phyloP scores from a whole-genome alignment of 1,139 yeast genomes.

The Blastobotrys illinoisensis region DNA sequence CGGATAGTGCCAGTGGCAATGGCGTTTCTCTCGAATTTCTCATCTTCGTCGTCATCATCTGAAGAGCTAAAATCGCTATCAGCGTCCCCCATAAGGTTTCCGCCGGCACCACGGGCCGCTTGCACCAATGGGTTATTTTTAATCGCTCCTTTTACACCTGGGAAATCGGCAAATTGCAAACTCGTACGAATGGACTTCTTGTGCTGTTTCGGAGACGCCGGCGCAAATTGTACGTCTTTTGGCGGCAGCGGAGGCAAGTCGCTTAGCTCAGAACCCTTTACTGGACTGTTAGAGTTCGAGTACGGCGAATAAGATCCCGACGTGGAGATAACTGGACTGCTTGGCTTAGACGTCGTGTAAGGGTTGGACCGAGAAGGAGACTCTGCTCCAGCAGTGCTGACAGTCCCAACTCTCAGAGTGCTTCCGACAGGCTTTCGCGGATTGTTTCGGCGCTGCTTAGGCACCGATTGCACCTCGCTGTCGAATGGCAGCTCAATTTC shows the following conservation, averaged over 20 bases:
- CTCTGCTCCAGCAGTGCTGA: background rate
- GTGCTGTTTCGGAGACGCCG: background rate
- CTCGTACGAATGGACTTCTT: background rate
- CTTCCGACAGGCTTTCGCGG: background rate
- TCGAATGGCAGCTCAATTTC: background rate
- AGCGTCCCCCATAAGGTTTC: background rate
- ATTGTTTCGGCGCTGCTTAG: background rate
- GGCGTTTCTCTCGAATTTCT: slow-evolving; percentile 5
- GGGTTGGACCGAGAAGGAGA: background rate
- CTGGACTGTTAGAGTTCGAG: background rate
- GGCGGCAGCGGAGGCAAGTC: background rate
- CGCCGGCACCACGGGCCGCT: background rate
- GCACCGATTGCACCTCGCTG: background rate
- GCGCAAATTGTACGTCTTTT: background rate
- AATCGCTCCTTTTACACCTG: slow-evolving; percentile 2
- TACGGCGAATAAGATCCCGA: background rate
- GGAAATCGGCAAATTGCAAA: slow-evolving; percentile 2
- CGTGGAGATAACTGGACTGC: background rate
- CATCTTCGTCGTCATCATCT: slow-evolving; percentile 12
- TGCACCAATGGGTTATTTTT: slow-evolving; percentile 1
- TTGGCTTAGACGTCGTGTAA: background rate
- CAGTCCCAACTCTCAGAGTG: background rate
- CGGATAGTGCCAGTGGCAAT: slow-evolving; percentile 8
- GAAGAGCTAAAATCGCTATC: background rate
- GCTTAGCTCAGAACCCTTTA: background rate